Evolutionary conservation across 1,284 basidiomycete genomes (phyloP), one percentile per base, ranked within the genome.

Genomic region (Moesziomyces sp.): DNA sequence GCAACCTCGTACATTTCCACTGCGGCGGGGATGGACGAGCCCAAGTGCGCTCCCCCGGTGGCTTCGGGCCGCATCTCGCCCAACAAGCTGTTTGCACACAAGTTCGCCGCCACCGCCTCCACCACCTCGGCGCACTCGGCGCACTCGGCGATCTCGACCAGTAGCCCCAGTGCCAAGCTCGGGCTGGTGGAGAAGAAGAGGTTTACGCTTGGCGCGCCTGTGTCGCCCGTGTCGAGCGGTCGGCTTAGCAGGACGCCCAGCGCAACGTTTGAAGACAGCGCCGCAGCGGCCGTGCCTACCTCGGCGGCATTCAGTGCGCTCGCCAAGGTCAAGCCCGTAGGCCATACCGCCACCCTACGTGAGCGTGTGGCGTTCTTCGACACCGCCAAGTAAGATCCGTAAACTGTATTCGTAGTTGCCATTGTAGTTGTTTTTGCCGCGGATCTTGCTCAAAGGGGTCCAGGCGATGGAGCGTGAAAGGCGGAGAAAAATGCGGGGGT

Each of bases 301-400:
- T 57, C 53, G 49, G 53, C 67, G 5, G 72, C 67, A 4, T 64
- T 71, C 43, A 52, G 58, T 16, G 65, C 46, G 2, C 23, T 54
- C 30, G 47, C 51, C 6, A 74, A 67, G 23, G 48, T 54, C 21
- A 65, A 52, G 19, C 52, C 75, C 11, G 60, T 74, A 4, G 72
- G 66, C 8, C 66, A 69, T 14, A 48, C 43, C 16, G 67, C 68
- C 2, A 74, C 65, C 21, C 42, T 79, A 18, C 56, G 52, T 40
- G 77, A 79, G 52, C 50, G 77, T 5, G 76, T 77, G 10, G 77
- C 77, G 21, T 79, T 79, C 53, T 79, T 79, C 45, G 76, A 79
- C 47, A 21, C 62, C 33, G 67, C 55, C 28, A 68, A 65, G 49
- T 74, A 26, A 46, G 40, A 45, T 30, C n/a, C n/a, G 18, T 42